Percentiles rank a stretch among this genome's conserved stretches.
Evolutionary conservation across 1,139 yeast genomes (phyloP).

Genomic region (Hansenula lynferdii): DNA sequence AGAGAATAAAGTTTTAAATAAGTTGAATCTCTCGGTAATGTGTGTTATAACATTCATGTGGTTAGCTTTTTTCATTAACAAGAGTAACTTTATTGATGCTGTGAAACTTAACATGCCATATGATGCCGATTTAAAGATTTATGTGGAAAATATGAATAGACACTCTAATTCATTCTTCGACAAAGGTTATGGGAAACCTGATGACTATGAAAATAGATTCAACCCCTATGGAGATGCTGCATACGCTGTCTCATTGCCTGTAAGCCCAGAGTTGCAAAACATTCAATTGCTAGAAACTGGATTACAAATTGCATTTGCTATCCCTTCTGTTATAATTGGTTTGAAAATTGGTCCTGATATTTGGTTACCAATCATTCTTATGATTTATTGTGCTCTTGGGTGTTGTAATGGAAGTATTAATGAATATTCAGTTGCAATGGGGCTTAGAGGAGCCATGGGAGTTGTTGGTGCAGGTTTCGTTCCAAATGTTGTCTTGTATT

Average conservation of each 20-base stretch:
- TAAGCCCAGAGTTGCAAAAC: constrained; percentile 4
- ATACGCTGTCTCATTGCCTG: not conserved
- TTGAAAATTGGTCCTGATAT: constrained; percentile 49
- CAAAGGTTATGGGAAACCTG: not conserved
- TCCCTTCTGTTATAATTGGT: constrained; percentile 48
- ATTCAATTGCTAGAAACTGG: constrained; percentile 13
- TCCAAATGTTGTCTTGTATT: constrained; percentile 46
- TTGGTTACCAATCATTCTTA: constrained; percentile 49
- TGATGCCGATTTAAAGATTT: not conserved
- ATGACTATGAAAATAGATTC: not conserved
- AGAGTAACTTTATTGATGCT: not conserved
- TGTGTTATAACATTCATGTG: not conserved
- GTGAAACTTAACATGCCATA: not conserved
- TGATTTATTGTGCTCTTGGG: constrained; percentile 46
- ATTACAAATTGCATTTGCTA: not conserved
- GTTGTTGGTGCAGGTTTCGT: constrained; percentile 51
- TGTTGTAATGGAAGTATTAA: constrained; percentile 37
- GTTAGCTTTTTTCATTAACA: not conserved
- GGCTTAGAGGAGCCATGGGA: constrained; percentile 43
- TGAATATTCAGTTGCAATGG: constrained; percentile 32
- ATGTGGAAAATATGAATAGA: not conserved
- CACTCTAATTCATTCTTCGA: no score
- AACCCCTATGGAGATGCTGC: not conserved
- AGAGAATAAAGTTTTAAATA: not conserved
- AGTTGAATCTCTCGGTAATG: not conserved